Conservation (phyloP, 345 rosid genomes). For the Reutealis trisperma region DNA sequence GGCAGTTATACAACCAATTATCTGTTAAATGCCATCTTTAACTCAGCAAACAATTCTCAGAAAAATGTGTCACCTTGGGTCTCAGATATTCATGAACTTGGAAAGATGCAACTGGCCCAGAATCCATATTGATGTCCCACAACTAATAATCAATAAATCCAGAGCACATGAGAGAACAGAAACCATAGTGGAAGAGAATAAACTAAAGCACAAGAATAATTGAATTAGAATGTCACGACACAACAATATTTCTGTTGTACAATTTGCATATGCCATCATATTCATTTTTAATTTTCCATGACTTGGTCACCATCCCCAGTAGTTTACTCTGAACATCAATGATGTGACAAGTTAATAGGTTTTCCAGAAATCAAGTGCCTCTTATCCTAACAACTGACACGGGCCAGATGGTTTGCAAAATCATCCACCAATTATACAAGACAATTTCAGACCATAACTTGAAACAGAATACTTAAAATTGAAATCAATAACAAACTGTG, state of each 20-base stretch:
- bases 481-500: not conserved
- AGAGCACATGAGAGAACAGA: not conserved
- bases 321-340: not conserved
- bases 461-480: not conserved
- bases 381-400: not conserved
- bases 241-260: not conserved
- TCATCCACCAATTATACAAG: constrained; percentile 2
- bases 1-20: not conserved
- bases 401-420: not conserved
- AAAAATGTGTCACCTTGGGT: constrained; percentile 54
- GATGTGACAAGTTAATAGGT: not conserved
- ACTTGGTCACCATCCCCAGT: not conserved
- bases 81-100: constrained; percentile 93
- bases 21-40: constrained; percentile 2
- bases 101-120: constrained; percentile 77
- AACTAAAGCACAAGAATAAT: not conserved
- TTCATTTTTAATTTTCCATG: not conserved
- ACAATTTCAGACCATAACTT: constrained; percentile 4
- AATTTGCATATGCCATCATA: not conserved
- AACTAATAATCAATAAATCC: constrained; percentile 37
- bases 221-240: not conserved
- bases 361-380: not conserved
- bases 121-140: constrained; percentile 93
- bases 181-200: not conserved
- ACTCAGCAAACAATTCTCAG: constrained; percentile 4